phyloP scores from a whole-genome alignment of 495 filamentous ascomycete genomes.

The Lichenothelia convexa region DNA sequence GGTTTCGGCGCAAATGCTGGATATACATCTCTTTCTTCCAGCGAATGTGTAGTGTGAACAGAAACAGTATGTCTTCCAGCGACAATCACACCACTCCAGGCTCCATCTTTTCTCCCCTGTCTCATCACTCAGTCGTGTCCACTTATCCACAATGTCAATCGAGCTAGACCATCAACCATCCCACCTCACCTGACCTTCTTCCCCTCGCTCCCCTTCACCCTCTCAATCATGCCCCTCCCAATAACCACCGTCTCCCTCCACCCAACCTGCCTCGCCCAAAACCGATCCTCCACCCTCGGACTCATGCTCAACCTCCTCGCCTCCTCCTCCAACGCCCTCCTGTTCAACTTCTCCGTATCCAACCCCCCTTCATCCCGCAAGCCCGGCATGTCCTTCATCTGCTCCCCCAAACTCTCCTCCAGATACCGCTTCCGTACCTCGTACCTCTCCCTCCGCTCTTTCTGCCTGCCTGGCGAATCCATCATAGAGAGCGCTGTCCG shows the following conservation, averaged over 20 bases:
- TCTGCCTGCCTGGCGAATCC: slow-evolving; percentile 66
- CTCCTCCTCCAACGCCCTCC: slow-evolving; percentile 42
- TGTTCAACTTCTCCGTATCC: slow-evolving; percentile 20
- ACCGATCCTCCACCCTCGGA: slow-evolving; percentile 39
- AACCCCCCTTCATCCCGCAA: slow-evolving; percentile 16
- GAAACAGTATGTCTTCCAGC: too few relatives aligned
- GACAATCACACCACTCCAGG: too few relatives aligned
- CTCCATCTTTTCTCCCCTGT: too few relatives aligned
- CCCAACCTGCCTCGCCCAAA: slow-evolving; percentile 51
- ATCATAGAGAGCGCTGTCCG: slow-evolving; percentile 54
- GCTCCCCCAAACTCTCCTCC: slow-evolving; percentile 34
- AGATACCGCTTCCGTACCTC: slow-evolving; percentile 53
- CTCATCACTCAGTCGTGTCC: too few relatives aligned
- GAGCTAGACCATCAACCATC: too few relatives aligned
- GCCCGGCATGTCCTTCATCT: slow-evolving; percentile 19
- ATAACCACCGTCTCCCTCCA: slow-evolving; percentile 41
- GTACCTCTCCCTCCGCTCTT: slow-evolving; percentile 61
- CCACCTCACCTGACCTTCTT: too few relatives aligned
- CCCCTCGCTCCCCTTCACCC: slow-evolving; percentile 22
- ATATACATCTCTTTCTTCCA: too few relatives aligned
- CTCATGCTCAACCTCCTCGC: slow-evolving; percentile 36
- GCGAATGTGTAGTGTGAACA: too few relatives aligned
- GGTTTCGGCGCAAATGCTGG: too few relatives aligned
- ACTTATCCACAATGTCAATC: too few relatives aligned
- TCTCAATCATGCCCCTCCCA: slow-evolving; percentile 37